A percentile compares a stretch with the other conserved stretches of the same genome.
phyloP scores from a whole-genome alignment of 805 yeast genomes.

The Metschnikowia colocasiae region DNA sequence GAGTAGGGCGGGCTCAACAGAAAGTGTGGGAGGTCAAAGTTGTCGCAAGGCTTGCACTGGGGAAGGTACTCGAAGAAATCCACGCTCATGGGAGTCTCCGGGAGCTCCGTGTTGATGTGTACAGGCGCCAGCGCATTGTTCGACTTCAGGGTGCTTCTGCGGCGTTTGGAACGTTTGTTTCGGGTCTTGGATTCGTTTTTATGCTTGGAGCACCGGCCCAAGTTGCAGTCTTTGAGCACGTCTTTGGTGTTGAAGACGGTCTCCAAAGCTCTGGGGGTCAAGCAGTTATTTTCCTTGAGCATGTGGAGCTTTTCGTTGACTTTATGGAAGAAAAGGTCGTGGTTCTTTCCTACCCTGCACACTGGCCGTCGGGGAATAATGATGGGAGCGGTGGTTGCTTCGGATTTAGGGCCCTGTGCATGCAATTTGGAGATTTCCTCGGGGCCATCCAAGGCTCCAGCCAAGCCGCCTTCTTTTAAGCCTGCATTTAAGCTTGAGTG shows the following conservation, averaged over 20 bases:
- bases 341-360: neutral
- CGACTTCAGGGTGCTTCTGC: neutral
- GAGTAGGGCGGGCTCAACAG: conserved; percentile 2
- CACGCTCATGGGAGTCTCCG: conserved; percentile 19
- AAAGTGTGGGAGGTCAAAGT: neutral
- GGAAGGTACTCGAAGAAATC: neutral
- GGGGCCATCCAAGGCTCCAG: neutral
- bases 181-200: neutral
- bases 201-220: conserved; percentile 2
- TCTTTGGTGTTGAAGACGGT: conserved; percentile 29
- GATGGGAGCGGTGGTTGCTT: neutral
- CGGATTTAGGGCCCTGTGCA: neutral
- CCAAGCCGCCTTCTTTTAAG: too few relatives aligned
- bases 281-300: conserved; percentile 18
- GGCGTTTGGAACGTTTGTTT: neutral
- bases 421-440: neutral
- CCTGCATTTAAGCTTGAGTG: too few relatives aligned
- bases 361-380: neutral
- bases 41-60: neutral
- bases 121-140: neutral
- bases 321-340: conserved; percentile 6
- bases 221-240: conserved; percentile 21
- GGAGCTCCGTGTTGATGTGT: neutral
- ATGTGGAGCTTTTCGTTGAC: conserved; percentile 18
- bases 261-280: conserved; percentile 25